These are phyloP conservation scores for Allium sativum DNA, from an alignment of 106 monocot species.

Conservation along the genomic window DNA sequence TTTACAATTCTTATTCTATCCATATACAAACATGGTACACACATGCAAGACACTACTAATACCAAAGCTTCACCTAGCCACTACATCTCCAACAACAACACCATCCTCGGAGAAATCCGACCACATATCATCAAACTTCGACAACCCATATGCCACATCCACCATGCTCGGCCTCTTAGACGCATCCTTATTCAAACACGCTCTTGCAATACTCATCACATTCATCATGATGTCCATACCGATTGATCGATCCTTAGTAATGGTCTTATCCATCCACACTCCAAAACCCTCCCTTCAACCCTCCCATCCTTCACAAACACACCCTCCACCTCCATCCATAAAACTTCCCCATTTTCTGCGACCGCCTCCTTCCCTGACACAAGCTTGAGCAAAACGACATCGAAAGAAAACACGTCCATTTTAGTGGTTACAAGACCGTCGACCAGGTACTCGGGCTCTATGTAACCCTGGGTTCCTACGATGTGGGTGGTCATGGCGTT, in stretches of 20 bases:
- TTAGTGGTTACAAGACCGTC: slow-evolving; percentile 69
- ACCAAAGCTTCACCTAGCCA: slow-evolving; percentile 18
- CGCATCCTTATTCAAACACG: slow-evolving; percentile 62
- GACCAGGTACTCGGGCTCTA: slow-evolving; percentile 64
- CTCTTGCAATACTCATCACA: slow-evolving; percentile 38
- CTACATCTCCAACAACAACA: slow-evolving; percentile 15
- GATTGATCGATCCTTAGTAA: slow-evolving; percentile 14
- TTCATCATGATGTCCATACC: slow-evolving; percentile 34
- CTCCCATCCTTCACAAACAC: slow-evolving; percentile 14
- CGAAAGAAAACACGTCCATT: slow-evolving; percentile 84
- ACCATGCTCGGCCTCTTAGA: slow-evolving; percentile 65
- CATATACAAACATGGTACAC: too few species aligned
- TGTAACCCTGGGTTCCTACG: slow-evolving; percentile 71
- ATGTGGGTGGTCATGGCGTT: slow-evolving; percentile 79
- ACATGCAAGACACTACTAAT: too few species aligned
- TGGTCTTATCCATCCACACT: slow-evolving; percentile 55
- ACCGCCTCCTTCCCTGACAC: slow-evolving; percentile 50
- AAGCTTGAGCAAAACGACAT: slow-evolving; percentile 75
- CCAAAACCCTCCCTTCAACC: slow-evolving; percentile 17
- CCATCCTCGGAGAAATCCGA: slow-evolving; percentile 50
- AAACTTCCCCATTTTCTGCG: slow-evolving; percentile 22
- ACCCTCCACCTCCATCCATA: slow-evolving; percentile 50
- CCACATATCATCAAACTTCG: slow-evolving; percentile 45
- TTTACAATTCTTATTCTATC: too few species aligned
- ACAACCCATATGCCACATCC: slow-evolving; percentile 58